Base-by-base conservation (phyloP, 208 protist species). In the Acanthamoeba triangularis region DNA sequence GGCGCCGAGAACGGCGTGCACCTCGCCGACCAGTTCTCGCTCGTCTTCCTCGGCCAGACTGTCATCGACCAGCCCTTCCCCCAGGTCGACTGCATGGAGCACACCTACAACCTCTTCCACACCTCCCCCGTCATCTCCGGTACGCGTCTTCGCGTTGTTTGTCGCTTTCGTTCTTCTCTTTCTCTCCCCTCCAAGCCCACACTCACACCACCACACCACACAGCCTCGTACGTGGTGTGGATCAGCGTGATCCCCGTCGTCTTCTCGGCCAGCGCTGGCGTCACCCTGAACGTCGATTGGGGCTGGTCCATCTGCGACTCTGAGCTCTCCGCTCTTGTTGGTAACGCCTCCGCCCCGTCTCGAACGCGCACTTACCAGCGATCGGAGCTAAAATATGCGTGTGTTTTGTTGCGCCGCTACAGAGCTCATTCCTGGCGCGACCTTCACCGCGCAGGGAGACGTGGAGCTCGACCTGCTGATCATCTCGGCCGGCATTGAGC, bases 291-390 rank as follows among this genome's bases (percentile, higher is more conserved):
- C 74, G 72, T 84, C 33, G 20, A 49, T 25, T 96, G 96, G 96
- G 96, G 96, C 54, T 96, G 96, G 96, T 67, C 84, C 61, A 74
- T 96, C 30, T 96, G 96, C 90, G 96, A 96, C 44, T 59, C 54
- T 20, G 56, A 69, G 37, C 84, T 96, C 33, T 80, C 41, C 41
- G 93, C 93, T 1, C 72, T 96, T n/a, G 35, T 96, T n/a, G 85
- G 82, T 90, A 67, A 10, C 14, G 14, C 63, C 35, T 37, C 16
- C 30, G 56, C 10, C 13, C 59, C 37, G 37, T 3, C 37, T 41
- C 37, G 37, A n/a, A n/a, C n/a, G n/a, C n/a, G n/a, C n/a, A n/a
- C n/a, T n/a, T n/a, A n/a, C n/a, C n/a, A n/a, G n/a, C n/a, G n/a
- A n/a, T n/a, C n/a, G n/a, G n/a, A n/a, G n/a, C n/a, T n/a, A n/a